Evolutionary conservation across 1,139 yeast genomes (phyloP).

Genomic region (Protomyces arabidopsidicola): DNA sequence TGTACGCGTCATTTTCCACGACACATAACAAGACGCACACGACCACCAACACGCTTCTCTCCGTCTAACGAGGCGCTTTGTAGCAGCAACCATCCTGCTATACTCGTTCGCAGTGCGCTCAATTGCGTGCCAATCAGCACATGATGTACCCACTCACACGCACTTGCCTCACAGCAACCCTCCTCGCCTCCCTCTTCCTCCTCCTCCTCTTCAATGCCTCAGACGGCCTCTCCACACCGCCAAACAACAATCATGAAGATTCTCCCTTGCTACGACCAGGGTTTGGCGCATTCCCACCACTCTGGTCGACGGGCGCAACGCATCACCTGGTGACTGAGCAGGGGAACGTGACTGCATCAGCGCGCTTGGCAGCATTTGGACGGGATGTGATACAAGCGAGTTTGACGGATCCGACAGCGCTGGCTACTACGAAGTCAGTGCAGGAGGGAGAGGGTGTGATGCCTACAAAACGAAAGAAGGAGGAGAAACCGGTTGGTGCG

Average conservation of each 20-base stretch:
- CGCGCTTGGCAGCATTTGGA: constrained; percentile 42
- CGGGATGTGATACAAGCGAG: constrained; percentile 35
- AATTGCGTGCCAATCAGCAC: neutral
- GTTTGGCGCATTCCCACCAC: neutral
- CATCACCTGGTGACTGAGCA: constrained; percentile 3
- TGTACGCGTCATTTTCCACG: no score
- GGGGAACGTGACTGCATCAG: constrained; percentile 34
- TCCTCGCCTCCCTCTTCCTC: neutral
- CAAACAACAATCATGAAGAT: neutral
- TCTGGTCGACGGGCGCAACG: constrained; percentile 12
- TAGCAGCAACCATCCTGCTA: no score
- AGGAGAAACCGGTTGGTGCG: neutral
- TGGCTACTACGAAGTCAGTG: no score
- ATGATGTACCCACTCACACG: neutral
- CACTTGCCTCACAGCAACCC: neutral
- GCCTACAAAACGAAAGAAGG: neutral
- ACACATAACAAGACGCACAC: no score
- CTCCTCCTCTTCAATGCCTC: neutral
- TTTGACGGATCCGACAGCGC: neutral
- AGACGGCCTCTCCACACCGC: neutral
- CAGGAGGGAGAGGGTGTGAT: neutral
- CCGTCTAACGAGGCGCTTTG: no score
- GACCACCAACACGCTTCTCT: no score
- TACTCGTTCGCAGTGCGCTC: no score
- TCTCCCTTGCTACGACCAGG: neutral